These are phyloP conservation scores for Gossypium raimondii DNA, from an alignment of 345 rosid genomes.

Conservation along the genomic window DNA sequence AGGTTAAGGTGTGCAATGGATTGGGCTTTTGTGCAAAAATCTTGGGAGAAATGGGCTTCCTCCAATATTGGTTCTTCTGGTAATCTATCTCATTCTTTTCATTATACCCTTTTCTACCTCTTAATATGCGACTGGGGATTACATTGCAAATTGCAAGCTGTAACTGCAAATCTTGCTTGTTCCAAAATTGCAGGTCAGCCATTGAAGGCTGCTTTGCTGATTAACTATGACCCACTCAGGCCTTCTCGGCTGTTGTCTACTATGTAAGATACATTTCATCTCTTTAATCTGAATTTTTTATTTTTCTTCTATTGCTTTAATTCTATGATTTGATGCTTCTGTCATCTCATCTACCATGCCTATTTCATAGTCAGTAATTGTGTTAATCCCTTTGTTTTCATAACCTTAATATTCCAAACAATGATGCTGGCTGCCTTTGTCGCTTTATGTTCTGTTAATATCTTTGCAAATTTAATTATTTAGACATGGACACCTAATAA, in stretches of 20 bases:
- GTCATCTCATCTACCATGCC: background rate
- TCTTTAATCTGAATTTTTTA: background rate
- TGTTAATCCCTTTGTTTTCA: background rate
- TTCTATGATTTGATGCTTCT: background rate
- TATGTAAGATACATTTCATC: conserved; percentile 37
- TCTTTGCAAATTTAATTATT: background rate
- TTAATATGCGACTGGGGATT: background rate
- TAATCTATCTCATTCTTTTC: conserved; percentile 14
- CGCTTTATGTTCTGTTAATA: background rate
- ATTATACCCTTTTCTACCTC: background rate
- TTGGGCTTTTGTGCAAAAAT: conserved; percentile 47
- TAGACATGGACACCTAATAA: background rate
- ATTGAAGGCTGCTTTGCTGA: conserved; percentile 65
- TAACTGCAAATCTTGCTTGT: conserved; percentile 9
- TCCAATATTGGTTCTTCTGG: conserved; percentile 54
- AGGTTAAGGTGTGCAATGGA: conserved; percentile 43
- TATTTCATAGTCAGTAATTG: background rate
- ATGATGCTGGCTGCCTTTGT: background rate
- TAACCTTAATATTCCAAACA: background rate
- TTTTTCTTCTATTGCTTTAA: background rate
- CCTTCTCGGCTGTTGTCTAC: conserved; percentile 82
- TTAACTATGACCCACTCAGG: conserved; percentile 66
- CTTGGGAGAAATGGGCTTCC: conserved; percentile 81
- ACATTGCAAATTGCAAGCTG: background rate
- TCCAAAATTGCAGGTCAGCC: conserved; percentile 46